Evolutionary conservation across 225 moss, liverwort and hornwort species (phyloP).

Genomic region (Pleurozium schreberi): DNA sequence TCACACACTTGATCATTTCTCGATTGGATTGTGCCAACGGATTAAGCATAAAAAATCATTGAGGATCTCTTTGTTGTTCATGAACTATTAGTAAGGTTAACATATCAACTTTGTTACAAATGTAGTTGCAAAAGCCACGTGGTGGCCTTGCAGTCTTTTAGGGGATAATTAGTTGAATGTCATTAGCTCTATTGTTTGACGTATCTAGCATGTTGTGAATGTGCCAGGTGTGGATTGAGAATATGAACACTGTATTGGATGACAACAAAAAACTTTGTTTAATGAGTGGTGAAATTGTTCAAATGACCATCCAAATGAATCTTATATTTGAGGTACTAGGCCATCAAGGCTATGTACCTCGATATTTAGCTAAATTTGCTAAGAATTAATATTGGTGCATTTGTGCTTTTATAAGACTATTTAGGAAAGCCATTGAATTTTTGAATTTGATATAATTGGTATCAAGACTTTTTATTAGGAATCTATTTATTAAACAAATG

Average conservation of each 20-base stretch:
- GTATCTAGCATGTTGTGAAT: accelerated
- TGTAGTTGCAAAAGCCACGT: too few relatives aligned
- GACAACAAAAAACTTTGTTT: constrained; percentile 83
- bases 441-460: not conserved
- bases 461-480: not conserved
- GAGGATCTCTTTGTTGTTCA: too few relatives aligned
- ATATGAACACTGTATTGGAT: constrained; percentile 81
- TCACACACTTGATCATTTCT: too few relatives aligned
- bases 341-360: not conserved
- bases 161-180: not conserved
- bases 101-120: too few relatives aligned
- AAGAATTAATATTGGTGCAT: not conserved
- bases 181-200: accelerated
- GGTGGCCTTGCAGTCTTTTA: too few relatives aligned
- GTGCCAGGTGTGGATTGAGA: constrained; percentile 77
- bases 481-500: too few relatives aligned
- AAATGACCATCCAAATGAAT: constrained; percentile 80
- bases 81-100: too few relatives aligned
- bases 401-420: not conserved
- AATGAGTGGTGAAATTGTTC: constrained; percentile 86
- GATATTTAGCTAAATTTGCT: not conserved
- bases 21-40: too few relatives aligned
- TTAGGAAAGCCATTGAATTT: not conserved
- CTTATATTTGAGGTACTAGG: constrained; percentile 53
- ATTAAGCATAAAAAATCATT: too few relatives aligned